These are phyloP conservation scores for Suillus cothurnatus DNA, from an alignment of 768 basidiomycete genomes.

Conservation along the genomic window DNA sequence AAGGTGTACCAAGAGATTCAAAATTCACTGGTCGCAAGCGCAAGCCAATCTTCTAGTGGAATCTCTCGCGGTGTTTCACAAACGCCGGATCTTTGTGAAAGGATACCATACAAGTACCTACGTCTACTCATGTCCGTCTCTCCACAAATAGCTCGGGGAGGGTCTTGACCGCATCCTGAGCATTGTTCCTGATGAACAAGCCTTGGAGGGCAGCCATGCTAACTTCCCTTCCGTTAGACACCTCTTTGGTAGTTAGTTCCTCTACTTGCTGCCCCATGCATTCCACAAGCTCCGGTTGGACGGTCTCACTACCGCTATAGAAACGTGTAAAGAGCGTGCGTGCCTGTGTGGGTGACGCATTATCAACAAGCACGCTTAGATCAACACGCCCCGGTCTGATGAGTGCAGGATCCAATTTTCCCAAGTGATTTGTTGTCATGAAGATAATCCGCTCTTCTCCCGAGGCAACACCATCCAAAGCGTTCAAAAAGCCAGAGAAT, in stretches of 20 bases:
- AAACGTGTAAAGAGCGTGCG: conserved; percentile 78
- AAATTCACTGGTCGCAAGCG: conserved; percentile 94
- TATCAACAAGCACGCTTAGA: conserved; percentile 78
- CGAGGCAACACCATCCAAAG: conserved; percentile 95
- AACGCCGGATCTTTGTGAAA: neutral
- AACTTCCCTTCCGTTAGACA: conserved; percentile 55
- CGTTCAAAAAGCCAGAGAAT: conserved; percentile 97
- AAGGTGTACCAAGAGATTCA: conserved; percentile 80
- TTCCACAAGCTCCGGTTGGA: conserved; percentile 40
- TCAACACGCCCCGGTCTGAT: conserved; percentile 97
- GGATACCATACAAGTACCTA: conserved; percentile 14
- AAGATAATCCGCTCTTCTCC: conserved; percentile 98
- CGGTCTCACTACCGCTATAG: conserved; percentile 58
- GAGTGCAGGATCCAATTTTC: conserved; percentile 88
- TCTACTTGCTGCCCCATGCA: conserved; percentile 55
- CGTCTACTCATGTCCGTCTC: conserved; percentile 28
- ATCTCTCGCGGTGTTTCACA: conserved; percentile 22
- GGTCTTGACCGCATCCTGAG: conserved; percentile 54
- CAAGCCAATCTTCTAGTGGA: conserved; percentile 65
- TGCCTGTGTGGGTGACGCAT: conserved; percentile 84
- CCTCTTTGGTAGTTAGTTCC: conserved; percentile 54
- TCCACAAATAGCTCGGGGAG: conserved; percentile 46
- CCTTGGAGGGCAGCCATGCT: conserved; percentile 99
- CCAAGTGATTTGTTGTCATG: conserved; percentile 98
- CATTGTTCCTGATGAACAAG: conserved; percentile 80